phyloP scores from a whole-genome alignment of 495 filamentous ascomycete genomes.

The Daldinia vernicosa region DNA sequence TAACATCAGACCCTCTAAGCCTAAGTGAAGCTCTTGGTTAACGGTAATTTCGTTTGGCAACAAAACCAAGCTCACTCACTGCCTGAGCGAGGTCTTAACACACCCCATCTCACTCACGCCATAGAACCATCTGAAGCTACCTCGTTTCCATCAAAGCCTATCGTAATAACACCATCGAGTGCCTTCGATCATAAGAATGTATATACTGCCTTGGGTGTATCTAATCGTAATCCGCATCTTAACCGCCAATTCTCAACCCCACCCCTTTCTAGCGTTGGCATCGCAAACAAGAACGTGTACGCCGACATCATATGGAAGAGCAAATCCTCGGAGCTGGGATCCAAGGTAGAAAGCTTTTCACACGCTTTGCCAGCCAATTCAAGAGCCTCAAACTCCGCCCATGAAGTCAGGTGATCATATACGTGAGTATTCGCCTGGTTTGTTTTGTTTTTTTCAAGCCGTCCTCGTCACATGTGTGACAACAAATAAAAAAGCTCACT shows the following conservation, averaged over 20 bases:
- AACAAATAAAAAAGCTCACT: conserved; percentile 40
- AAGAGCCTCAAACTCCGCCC: conserved; percentile 45
- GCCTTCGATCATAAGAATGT: conserved; percentile 30
- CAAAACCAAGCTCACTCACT: neutral
- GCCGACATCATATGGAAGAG: conserved; percentile 37
- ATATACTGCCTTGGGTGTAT: conserved; percentile 46
- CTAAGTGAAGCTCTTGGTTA: neutral
- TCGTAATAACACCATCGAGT: conserved; percentile 3
- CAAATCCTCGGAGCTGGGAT: conserved; percentile 29
- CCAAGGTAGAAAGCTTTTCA: conserved; percentile 29
- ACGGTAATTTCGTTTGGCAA: neutral
- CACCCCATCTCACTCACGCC: conserved; percentile 8
- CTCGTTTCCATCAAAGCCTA: conserved; percentile 1
- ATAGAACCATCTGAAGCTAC: conserved; percentile 1
- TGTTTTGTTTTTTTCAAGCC: conserved; percentile 35
- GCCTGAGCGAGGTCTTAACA: neutral
- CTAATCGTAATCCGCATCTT: conserved; percentile 44
- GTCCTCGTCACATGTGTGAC: conserved; percentile 41
- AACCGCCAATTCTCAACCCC: conserved; percentile 25
- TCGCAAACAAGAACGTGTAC: conserved; percentile 38
- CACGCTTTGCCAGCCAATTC: conserved; percentile 33
- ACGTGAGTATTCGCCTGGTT: conserved; percentile 40
- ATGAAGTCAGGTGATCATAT: conserved; percentile 42
- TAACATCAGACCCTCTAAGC: neutral
- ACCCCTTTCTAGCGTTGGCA: conserved; percentile 36